Base-by-base conservation (phyloP, 148 eudicot genomes). In the Salicornia ramosissima region DNA sequence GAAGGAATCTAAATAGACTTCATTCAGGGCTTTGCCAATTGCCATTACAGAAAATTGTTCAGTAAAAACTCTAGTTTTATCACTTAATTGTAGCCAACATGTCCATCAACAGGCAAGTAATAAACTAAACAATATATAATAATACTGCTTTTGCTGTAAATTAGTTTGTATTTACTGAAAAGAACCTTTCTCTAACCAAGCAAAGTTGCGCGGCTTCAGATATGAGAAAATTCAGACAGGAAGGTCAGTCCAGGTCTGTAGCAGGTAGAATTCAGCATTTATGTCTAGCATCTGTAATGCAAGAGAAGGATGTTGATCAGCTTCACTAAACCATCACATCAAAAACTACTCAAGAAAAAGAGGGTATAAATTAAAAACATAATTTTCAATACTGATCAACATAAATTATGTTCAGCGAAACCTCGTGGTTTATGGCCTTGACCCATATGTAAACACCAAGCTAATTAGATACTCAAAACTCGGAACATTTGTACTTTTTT, bases 11-110 rank as follows among this genome's bases (percentile, higher is more conserved):
- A 77, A 82, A 43, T 80, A 86, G 83, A 9, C 64, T 79, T 50
- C 82, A 78, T 49, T 71, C 86, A 4, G 92, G 91, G 60, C 52
- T 94, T 68, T n/a, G n/a, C n/a, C n/a, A n/a, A n/a, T 43, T 19
- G 18, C 10, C 50, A 36, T 18, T 34, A 62, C 52, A 62, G 60
- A 18, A 34, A 47, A 30, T 15, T 42, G 73, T 28, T 69, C 19
- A 11, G 36, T 5, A 25, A 14, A 54, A 43, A 10, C 3, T 68
- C n/a, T 21, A 54, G 53, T 49, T 49, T 49, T 9, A 14, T 4
- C 51, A 67, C 14, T 46, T 15, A 45, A 16, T 15, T 61, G 26
- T 61, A 13, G 46, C 22, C 30, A 34, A 61, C 46, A 59, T 63
- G 61, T 71, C 36, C 68, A 63, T 42, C 42, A 40, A 15, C 55